Base-by-base conservation (phyloP, 148 eudicot species). In the Amaranthus palmeri region DNA sequence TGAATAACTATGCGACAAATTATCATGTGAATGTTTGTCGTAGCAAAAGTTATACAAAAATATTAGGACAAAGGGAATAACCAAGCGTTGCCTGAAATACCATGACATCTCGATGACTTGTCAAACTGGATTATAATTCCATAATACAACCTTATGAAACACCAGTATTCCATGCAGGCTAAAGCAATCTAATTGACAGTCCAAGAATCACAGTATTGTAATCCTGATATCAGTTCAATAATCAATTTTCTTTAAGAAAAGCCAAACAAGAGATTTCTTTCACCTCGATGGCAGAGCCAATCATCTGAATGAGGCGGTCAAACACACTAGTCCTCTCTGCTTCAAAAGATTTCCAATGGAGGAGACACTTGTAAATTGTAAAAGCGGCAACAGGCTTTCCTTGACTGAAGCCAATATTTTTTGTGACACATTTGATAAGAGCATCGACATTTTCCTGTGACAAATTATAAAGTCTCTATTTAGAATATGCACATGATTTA, bases 271-370 rank as follows among this genome's bases (percentile, higher is more conserved):
- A 17, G 17, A 10, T 67, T 76, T 52, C 51, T 69, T 48, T 78
- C 85, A 95, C 99, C 99, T 92, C 96, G 76, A 95, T 88, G 67
- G 99, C 93, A 57, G 97, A 88, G 76, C 97, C 97, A 72, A 92
- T 84, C 93, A 92, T 92, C 85, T 92, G 96, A 79, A 95, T 87
- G 62, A 95, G 92, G 72, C 97, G 93, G 80, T 95, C 99, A 85
- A 91, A 95, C 74, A 92, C 97, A 56, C 97, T 95, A 68, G 99
- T 95, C 73, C 86, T 85, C 79, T 95, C 99, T 5, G 97, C 96
- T 89, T 95, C 99, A 85, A 95, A 95, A 67, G 97, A 95, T 84
- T 92, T 95, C 99, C 99, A 95, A 58, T 92, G 92, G 67, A 92
- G 80, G 74, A 95, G 97, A 72, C 97, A 95, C 81, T 92, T 95